Conservation (phyloP, 2,329 filamentous ascomycete genomes). For the Monosporascus sp. region DNA sequence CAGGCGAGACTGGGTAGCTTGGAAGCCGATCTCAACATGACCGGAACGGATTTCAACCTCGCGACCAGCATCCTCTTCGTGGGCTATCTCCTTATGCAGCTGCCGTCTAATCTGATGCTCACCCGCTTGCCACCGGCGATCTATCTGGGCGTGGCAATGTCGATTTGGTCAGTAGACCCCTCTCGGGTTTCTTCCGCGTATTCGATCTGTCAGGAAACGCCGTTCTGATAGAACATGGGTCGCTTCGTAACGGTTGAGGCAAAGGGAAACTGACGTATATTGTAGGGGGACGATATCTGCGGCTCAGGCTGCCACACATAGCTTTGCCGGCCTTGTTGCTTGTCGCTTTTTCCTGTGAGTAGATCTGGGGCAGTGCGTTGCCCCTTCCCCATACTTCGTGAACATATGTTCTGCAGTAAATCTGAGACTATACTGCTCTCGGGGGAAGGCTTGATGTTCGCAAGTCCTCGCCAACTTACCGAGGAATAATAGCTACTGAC, state of each 20-base stretch:
- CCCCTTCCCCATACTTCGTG: too few species aligned
- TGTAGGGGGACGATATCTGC: constrained; percentile 27
- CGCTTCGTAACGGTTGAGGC: too few species aligned
- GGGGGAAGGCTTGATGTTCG: not conserved
- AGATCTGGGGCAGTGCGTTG: too few species aligned
- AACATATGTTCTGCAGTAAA: not conserved
- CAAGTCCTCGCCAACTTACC: too few species aligned
- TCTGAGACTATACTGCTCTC: too few species aligned
- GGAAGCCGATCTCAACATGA: constrained; percentile 48
- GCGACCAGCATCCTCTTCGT: constrained; percentile 52
- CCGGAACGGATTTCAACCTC: constrained; percentile 52
- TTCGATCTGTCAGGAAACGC: too few species aligned
- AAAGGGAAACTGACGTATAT: not conserved
- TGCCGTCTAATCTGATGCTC: constrained; percentile 55
- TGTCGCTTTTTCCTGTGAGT: constrained; percentile 37
- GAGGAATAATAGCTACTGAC: too few species aligned
- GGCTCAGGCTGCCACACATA: constrained; percentile 41
- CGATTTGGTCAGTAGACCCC: constrained; percentile 17
- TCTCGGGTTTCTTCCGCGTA: not conserved
- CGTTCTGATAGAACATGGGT: too few species aligned
- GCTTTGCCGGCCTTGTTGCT: constrained; percentile 37
- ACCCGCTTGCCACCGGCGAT: constrained; percentile 48
- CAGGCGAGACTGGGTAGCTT: constrained; percentile 50
- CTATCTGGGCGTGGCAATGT: constrained; percentile 46
- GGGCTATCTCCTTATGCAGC: constrained; percentile 56